phyloP scores from a whole-genome alignment of 2,329 filamentous ascomycete genomes.

The Aspergillus eucalypticola region DNA sequence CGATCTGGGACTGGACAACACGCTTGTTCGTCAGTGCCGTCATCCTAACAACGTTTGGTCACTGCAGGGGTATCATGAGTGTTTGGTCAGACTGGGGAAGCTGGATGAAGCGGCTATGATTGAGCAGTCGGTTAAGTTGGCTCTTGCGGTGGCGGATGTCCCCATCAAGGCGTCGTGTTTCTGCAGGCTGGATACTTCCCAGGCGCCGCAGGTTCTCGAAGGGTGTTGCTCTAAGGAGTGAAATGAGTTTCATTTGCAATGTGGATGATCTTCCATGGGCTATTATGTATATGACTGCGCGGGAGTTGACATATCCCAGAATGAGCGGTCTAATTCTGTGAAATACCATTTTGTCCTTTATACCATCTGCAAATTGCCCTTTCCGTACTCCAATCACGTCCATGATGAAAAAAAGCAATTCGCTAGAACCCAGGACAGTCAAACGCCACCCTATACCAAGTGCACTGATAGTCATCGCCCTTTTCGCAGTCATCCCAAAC shows the following conservation, averaged over 20 bases:
- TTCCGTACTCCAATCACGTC: too few relatives aligned
- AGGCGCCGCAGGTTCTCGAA: constrained; percentile 8
- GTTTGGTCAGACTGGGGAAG: constrained; percentile 57
- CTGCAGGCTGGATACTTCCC: constrained; percentile 42
- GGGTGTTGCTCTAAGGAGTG: not conserved
- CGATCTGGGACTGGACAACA: constrained; percentile 59
- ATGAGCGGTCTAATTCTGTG: too few relatives aligned
- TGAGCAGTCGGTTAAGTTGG: constrained; percentile 50
- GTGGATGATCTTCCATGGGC: too few relatives aligned
- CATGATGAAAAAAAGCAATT: too few relatives aligned
- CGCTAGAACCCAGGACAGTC: not conserved
- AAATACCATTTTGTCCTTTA: too few relatives aligned
- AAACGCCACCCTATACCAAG: not conserved
- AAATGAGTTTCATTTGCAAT: too few relatives aligned
- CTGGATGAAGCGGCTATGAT: constrained; percentile 49
- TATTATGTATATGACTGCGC: too few relatives aligned
- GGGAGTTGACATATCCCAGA: too few relatives aligned
- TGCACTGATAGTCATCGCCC: not conserved
- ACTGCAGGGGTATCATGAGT: constrained; percentile 70
- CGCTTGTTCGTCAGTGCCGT: constrained; percentile 60
- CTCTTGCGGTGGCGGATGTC: constrained; percentile 61
- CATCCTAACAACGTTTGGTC: constrained; percentile 75
- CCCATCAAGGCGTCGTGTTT: constrained; percentile 59
- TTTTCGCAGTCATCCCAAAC: not conserved
- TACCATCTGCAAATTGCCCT: too few relatives aligned